Base-by-base conservation (phyloP, 2,329 filamentous ascomycete species). In the Elsinoe australis region DNA sequence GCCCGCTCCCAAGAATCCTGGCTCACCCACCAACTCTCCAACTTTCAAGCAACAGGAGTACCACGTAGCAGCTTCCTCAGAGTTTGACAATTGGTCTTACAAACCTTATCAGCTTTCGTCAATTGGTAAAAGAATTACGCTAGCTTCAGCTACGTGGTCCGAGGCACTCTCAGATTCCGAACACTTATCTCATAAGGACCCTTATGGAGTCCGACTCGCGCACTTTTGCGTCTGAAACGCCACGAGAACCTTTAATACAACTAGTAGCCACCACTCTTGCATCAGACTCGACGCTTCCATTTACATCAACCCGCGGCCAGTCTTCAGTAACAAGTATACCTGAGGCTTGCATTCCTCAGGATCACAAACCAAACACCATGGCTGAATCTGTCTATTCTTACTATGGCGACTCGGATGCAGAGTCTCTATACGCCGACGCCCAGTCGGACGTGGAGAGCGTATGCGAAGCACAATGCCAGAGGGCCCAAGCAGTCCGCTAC, bases 171-270 rank as follows among this genome's bases (percentile, higher is more conserved):
- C 39, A 29, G n/a, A 12, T 29, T 32, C 39, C 24, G 28, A 44
- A 29, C 24, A 29, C 28, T 31, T 44, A 44, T 44, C 39, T 28
- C 26, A 14, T 31, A 32, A 17, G n/a, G 39, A 31, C 39, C 39
- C 39, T 32, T 31, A 32, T 48, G 21, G 24, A 14, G 15, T 48
- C 34, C 31, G 45, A 36, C 33, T 48, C 33, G 45, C 34, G 31
- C 17, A 12, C 45, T 10, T 8, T 33, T 18, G 14, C 4, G 12
- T 28, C 45, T 48, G 45, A 48, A 48, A 48, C 45, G 45, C 24
- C 33, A 24, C 45, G 39, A 48, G 45, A 34, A 34, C 44, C 22
- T 18, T 36, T 48, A 48, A 36, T 48, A 48, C 45, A 48, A 38
- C 45, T 48, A 48, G 32, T 33, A 39, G 22, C 32, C 45, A 19